Percentiles rank a stretch among this genome's conserved stretches.
These are phyloP conservation scores for Whalleya microplaca DNA, from an alignment of 2,329 filamentous ascomycete genomes.

Conservation along the genomic window DNA sequence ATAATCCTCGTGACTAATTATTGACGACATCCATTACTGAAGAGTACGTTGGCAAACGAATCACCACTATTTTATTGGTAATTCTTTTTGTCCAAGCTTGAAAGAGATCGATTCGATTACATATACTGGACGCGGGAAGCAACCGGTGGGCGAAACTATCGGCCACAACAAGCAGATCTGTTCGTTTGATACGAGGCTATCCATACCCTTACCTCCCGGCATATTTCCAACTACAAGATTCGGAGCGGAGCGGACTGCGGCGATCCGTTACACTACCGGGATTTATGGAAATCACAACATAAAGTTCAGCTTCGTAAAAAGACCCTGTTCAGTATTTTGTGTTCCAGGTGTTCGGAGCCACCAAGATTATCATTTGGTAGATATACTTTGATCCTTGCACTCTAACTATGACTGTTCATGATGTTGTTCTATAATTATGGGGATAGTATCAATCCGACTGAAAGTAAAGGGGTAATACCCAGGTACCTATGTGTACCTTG, in stretches of 20 bases:
- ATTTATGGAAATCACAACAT: constrained; percentile 11
- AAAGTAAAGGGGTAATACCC: constrained; percentile 9
- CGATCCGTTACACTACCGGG: constrained; percentile 18
- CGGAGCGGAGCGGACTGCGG: constrained; percentile 16
- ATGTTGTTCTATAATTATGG: constrained; percentile 1
- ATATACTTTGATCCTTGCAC: neutral
- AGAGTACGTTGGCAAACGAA: constrained; percentile 12
- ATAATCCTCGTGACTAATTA: constrained; percentile 1
- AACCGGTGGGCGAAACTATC: constrained; percentile 10
- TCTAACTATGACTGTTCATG: constrained; percentile 4
- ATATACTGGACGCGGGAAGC: neutral
- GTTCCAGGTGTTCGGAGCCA: neutral
- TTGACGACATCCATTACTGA: constrained; percentile 4
- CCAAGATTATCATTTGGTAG: neutral
- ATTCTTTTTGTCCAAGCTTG: constrained; percentile 10
- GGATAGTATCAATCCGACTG: neutral
- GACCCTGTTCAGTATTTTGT: neutral
- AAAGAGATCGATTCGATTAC: neutral
- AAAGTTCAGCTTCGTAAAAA: constrained; percentile 3
- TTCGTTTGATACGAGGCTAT: constrained; percentile 14
- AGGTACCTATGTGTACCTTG: constrained; percentile 28
- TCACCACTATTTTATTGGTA: constrained; percentile 4
- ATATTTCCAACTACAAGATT: constrained; percentile 14
- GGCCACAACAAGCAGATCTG: constrained; percentile 16
- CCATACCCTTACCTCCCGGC: constrained; percentile 5